A percentile compares a stretch with the other conserved stretches of the same genome.
phyloP scores from a whole-genome alignment of 2,329 filamentous ascomycete species.

The Colletotrichum kahawae region DNA sequence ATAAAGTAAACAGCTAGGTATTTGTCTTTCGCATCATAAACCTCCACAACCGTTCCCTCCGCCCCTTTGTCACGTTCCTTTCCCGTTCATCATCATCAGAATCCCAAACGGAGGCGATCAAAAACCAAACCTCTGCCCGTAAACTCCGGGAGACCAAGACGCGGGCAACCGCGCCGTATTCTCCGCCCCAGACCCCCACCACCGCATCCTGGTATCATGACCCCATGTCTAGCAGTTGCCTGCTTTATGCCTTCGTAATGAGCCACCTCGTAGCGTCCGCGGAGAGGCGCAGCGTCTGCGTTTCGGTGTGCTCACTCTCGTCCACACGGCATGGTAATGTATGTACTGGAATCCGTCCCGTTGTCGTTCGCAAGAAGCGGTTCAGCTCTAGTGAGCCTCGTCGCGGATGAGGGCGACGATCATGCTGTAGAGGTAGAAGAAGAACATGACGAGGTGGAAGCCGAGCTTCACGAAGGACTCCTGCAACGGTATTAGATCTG shows the following conservation, averaged over 20 bases:
- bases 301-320: neutral
- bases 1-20: slow-evolving; percentile 23
- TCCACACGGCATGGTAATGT: slow-evolving; percentile 9
- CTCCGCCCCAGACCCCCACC: neutral
- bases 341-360: slow-evolving; percentile 22
- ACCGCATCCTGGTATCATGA: slow-evolving; percentile 21
- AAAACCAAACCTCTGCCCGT: neutral
- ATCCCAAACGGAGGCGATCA: slow-evolving; percentile 1
- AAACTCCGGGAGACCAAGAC: neutral
- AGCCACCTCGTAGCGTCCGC: slow-evolving; percentile 6
- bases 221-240: slow-evolving; percentile 18
- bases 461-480: slow-evolving; percentile 99
- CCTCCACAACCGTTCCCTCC: neutral
- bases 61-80: neutral
- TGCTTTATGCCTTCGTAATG: slow-evolving; percentile 1
- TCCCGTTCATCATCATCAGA: slow-evolving; percentile 22
- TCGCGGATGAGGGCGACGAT: slow-evolving; percentile 96
- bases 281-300: neutral
- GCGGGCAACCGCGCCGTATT: neutral
- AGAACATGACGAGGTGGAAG: slow-evolving; percentile 99
- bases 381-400: slow-evolving; percentile 72
- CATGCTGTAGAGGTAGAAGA: slow-evolving; percentile 99
- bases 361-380: slow-evolving; percentile 7
- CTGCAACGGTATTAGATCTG: slow-evolving; percentile 48
- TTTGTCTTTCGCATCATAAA: slow-evolving; percentile 24